phyloP scores from a whole-genome alignment of 306 rosid species.

The Luffa acutangula region DNA sequence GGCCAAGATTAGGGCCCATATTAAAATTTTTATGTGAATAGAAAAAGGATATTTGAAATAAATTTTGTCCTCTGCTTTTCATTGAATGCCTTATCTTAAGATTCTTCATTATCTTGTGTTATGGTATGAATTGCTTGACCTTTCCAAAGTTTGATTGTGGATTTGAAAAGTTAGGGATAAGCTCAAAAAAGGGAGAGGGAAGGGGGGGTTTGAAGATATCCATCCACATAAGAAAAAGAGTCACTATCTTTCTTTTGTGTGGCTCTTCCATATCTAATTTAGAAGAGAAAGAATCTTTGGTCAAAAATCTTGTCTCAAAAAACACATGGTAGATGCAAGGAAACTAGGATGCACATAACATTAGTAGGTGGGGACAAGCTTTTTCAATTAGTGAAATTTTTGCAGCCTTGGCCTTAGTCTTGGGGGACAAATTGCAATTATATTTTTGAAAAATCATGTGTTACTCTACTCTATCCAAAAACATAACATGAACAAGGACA shows the following conservation, averaged over 20 bases:
- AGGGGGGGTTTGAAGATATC: constrained; percentile 1
- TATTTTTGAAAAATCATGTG: background rate
- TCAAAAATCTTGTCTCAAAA: constrained; percentile 1
- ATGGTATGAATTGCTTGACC: constrained; percentile 21
- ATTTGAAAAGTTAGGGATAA: constrained; percentile 7
- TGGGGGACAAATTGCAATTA: background rate
- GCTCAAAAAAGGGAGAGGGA: constrained; percentile 11
- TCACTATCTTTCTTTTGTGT: background rate
- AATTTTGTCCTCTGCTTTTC: background rate
- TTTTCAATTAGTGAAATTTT: background rate
- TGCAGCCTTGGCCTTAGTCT: background rate
- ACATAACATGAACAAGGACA: background rate
- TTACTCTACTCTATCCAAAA: background rate
- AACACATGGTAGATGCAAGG: constrained; percentile 1
- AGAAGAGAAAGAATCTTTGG: background rate
- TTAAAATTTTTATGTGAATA: background rate
- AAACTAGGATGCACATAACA: constrained; percentile 1
- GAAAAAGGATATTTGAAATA: background rate
- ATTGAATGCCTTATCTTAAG: constrained; percentile 22
- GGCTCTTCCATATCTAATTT: background rate
- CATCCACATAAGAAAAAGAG: background rate
- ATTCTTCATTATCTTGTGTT: constrained; percentile 38
- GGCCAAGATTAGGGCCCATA: background rate
- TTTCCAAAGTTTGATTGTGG: background rate
- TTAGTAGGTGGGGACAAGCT: background rate